A percentile compares a stretch with the other conserved stretches of the same genome.
These are phyloP conservation scores for Heterotrichella gracilis DNA, from an alignment of 352 stramenopile genomes.

Conservation along the genomic window DNA sequence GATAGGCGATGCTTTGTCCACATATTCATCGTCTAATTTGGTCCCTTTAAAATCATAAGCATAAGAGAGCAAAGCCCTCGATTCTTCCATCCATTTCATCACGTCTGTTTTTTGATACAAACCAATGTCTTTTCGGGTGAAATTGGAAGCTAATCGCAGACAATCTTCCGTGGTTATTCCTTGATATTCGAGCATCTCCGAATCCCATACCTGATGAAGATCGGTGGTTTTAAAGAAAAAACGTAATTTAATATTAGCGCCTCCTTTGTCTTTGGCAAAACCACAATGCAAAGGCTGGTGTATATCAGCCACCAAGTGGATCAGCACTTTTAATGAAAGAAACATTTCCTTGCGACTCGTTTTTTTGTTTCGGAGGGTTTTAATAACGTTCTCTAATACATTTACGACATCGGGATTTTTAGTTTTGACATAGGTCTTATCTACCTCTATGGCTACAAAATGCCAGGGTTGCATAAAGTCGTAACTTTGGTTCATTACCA, in stretches of 20 bases:
- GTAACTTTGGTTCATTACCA: neutral
- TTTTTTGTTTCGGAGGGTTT: neutral
- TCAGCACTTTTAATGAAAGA: neutral
- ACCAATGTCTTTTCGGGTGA: too few relatives aligned
- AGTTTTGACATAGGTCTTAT: too few relatives aligned
- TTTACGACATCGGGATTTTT: constrained; percentile 9
- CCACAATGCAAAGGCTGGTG: neutral
- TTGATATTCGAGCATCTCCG: neutral
- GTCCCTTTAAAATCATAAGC: neutral
- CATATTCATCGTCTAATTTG: constrained; percentile 3
- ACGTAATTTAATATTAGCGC: neutral
- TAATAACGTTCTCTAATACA: neutral
- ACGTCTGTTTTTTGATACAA: neutral
- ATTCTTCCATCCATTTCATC: constrained; percentile 10
- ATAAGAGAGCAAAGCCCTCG: neutral
- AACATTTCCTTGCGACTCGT: neutral
- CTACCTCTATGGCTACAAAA: constrained; percentile 7
- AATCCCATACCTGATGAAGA: constrained; percentile 12
- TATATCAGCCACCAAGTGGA: constrained; percentile 11
- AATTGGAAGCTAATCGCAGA: too few relatives aligned
- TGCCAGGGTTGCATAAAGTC: neutral
- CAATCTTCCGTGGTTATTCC: constrained; percentile 1
- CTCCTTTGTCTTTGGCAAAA: neutral
- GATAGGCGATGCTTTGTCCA: neutral
- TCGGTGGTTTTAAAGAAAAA: constrained; percentile 8